Percentiles rank a stretch among this genome's conserved stretches.
These are phyloP conservation scores for Solanum okadae DNA, from an alignment of 257 asterid genomes.

Conservation along the genomic window DNA sequence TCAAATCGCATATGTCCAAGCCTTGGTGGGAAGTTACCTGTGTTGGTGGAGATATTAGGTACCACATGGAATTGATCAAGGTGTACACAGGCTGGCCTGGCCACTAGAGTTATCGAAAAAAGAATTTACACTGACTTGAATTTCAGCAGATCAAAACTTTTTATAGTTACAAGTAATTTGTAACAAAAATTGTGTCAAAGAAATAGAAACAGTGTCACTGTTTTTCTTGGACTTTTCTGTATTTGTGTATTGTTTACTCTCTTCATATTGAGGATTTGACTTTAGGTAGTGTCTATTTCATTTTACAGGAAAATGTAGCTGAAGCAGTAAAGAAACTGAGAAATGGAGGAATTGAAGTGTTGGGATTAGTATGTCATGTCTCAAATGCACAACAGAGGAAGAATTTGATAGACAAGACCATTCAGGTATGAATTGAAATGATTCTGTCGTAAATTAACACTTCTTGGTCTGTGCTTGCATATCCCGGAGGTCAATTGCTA, in stretches of 20 bases:
- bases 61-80: neutral
- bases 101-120: neutral
- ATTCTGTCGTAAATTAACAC: neutral
- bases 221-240: neutral
- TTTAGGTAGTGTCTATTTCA: neutral
- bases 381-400: conserved; percentile 71
- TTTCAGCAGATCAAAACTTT: neutral
- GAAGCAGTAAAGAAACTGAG: conserved; percentile 69
- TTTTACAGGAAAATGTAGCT: conserved; percentile 74
- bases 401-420: conserved; percentile 56
- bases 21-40: neutral
- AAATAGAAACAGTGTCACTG: neutral
- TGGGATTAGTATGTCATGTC: conserved; percentile 84
- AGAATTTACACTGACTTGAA: neutral
- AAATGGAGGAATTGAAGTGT: conserved; percentile 49
- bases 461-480: neutral
- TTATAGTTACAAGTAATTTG: neutral
- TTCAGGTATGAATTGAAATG: conserved; percentile 38
- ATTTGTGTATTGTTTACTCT: neutral
- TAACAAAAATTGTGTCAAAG: neutral
- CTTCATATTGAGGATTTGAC: neutral
- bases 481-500: neutral
- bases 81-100: neutral
- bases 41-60: neutral
- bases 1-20: neutral